Evolutionary conservation across 2,329 filamentous ascomycete genomes (phyloP), one percentile per base, ranked within the genome.

Genomic region (Neobulgaria alba): DNA sequence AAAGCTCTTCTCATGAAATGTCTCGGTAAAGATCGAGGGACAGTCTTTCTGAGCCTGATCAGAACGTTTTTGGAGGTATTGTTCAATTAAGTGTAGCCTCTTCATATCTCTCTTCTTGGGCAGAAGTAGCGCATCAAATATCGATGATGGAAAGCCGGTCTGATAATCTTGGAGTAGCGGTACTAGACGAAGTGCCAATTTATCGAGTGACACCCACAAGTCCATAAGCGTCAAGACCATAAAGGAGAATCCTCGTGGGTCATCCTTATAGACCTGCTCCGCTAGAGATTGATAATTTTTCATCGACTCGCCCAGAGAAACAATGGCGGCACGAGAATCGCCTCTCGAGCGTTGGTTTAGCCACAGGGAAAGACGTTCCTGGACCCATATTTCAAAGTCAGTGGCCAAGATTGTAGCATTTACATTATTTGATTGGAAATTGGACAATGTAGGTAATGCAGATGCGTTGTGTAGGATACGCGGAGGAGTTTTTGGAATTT

Each of bases 181-280:
- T n/a, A 64, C 59, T 0, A 58, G 41, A 1, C 41, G 10, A 1
- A 63, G 58, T 1, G 68, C 67, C 2, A 62, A 60, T 37, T 61
- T 68, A 45, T 82, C 77, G 21, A 69, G 67, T 0, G 70, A 71
- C 5, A 74, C 53, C 78, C 77, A 82, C 0, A 82, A 54, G 39
- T 80, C 74, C 2, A 77, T 48, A 0, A 73, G 49, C 0, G 68
- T 73, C 0, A 82, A 62, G 2, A 77, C 42, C 69, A 79, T 77
- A 3, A 67, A 45, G 0, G 78, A 82, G 0, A 61, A 50, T 0
- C 57, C 58, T 43, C 72, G 66, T 0, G 76, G 69, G 2, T 67
- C 63, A 0, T 37, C 45, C 0, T 39, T 2, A 32, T 77, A 77
- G 0, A 23, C 7, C 0, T 1, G 0, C 0, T 19, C 30, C 0